Evolutionary conservation across 2,329 filamentous ascomycete genomes (phyloP).

Genomic region (Xylaria sp.): DNA sequence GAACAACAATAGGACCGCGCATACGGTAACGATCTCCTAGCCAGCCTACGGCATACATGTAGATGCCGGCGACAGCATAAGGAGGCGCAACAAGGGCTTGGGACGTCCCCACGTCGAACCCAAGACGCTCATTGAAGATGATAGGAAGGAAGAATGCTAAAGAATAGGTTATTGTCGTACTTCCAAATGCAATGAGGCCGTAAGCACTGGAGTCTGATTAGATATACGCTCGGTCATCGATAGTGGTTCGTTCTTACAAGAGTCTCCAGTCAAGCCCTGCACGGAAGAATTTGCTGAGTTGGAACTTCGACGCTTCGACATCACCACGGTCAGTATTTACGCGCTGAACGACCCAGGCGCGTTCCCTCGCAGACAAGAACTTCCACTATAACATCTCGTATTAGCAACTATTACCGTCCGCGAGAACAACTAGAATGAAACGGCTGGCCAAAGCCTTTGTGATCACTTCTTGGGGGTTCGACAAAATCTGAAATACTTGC

Average conservation of each 20-base stretch:
- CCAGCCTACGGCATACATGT: slow-evolving; percentile 57
- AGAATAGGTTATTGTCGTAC: slow-evolving; percentile 68
- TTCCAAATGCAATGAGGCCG: slow-evolving; percentile 56
- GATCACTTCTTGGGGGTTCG: not conserved
- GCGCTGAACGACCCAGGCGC: slow-evolving; percentile 34
- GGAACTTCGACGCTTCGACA: slow-evolving; percentile 43
- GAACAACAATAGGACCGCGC: slow-evolving; percentile 60
- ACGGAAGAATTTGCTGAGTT: slow-evolving; percentile 33
- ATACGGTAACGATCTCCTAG: slow-evolving; percentile 61
- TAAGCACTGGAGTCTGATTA: slow-evolving; percentile 51
- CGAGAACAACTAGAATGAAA: not conserved
- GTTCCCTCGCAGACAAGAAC: slow-evolving; percentile 39
- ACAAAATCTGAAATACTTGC: slow-evolving; percentile 5
- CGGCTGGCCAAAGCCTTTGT: not conserved
- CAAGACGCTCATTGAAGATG: slow-evolving; percentile 59
- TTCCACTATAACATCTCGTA: slow-evolving; percentile 21
- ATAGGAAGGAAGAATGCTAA: slow-evolving; percentile 76
- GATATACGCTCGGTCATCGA: slow-evolving; percentile 31
- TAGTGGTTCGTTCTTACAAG: slow-evolving; percentile 33
- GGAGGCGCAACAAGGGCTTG: slow-evolving; percentile 70
- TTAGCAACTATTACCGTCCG: not conserved
- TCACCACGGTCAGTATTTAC: slow-evolving; percentile 45
- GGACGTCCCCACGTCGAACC: slow-evolving; percentile 56
- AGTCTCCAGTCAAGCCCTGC: slow-evolving; percentile 40
- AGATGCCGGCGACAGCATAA: slow-evolving; percentile 58